Percentiles rank a stretch among this genome's conserved stretches.
Evolutionary conservation across 306 rosid genomes (phyloP).

Genomic region (Quercus engelmannii): DNA sequence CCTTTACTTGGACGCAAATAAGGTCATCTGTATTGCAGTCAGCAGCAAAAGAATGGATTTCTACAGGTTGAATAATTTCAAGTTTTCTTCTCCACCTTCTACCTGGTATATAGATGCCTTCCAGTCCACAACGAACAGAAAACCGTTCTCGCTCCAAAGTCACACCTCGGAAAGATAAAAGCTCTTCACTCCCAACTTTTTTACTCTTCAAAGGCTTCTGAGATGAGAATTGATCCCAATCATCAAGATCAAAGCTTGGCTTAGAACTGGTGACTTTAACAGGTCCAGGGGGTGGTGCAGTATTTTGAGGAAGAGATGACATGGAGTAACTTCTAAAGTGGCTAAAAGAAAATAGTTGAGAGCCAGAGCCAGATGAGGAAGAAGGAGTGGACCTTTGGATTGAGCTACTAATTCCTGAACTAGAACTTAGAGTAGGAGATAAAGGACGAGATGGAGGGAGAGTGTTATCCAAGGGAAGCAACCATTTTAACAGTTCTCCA

Average conservation of each 20-base stretch:
- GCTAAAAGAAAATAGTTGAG: slow-evolving; percentile 64
- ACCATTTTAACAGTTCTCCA: slow-evolving; percentile 81
- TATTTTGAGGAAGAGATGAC: slow-evolving; percentile 83
- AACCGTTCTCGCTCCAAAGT: slow-evolving; percentile 84
- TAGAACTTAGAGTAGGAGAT: slow-evolving; percentile 48
- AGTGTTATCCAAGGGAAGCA: slow-evolving; percentile 82
- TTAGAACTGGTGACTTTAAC: slow-evolving; percentile 70
- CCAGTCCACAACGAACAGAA: slow-evolving; percentile 90
- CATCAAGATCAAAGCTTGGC: slow-evolving; percentile 74
- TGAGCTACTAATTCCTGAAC: slow-evolving; percentile 50
- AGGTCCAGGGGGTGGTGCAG: slow-evolving; percentile 44
- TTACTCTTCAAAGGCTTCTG: slow-evolving; percentile 42
- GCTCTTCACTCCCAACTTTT: slow-evolving; percentile 48
- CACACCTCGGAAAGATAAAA: slow-evolving; percentile 87
- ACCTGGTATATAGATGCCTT: slow-evolving; percentile 86
- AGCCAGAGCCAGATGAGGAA: slow-evolving; percentile 45
- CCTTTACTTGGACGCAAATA: slow-evolving; percentile 92
- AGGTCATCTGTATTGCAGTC: slow-evolving; percentile 88
- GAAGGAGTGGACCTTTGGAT: slow-evolving; percentile 50
- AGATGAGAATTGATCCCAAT: slow-evolving; percentile 67
- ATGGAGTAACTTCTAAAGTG: slow-evolving; percentile 94
- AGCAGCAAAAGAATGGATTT: slow-evolving; percentile 76
- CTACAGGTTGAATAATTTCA: slow-evolving; percentile 83
- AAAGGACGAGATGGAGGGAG: slow-evolving; percentile 43
- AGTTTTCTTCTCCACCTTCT: slow-evolving; percentile 93